Conservation (phyloP, 495 filamentous ascomycete species). For the Gamarada debralockiae region DNA sequence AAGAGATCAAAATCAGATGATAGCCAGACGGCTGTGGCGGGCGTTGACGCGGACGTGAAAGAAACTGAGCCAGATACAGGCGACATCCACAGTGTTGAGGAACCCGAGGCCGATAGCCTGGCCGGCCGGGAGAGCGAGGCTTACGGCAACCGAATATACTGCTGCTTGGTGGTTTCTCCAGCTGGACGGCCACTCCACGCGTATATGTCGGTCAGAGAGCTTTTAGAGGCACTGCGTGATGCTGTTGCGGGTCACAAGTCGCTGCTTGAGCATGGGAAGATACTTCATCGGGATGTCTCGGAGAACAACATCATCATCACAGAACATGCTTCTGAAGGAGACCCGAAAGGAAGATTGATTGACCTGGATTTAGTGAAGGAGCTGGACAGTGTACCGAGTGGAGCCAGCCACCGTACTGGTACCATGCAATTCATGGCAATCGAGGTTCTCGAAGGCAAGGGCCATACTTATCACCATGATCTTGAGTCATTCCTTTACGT, state of each 20-base stretch:
- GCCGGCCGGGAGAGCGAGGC: slow-evolving; percentile 3
- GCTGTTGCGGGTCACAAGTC: slow-evolving; percentile 26
- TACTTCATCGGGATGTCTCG: slow-evolving; percentile 38
- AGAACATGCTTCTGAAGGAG: slow-evolving; percentile 15
- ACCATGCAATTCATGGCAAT: no score
- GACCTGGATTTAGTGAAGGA: slow-evolving; percentile 29
- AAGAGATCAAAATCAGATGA: slow-evolving; percentile 7
- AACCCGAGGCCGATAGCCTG: background rate
- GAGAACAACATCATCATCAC: slow-evolving; percentile 34
- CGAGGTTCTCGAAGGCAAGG: slow-evolving; percentile 2
- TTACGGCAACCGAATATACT: no score
- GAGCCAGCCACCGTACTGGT: no score
- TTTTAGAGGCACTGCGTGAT: slow-evolving; percentile 25
- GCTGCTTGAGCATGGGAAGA: slow-evolving; percentile 29
- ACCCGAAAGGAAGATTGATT: slow-evolving; percentile 26
- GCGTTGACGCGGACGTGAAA: background rate
- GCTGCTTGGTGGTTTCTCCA: no score
- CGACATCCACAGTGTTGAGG: background rate
- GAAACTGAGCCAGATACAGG: background rate
- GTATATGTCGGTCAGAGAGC: no score
- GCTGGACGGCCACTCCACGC: no score
- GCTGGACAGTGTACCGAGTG: no score
- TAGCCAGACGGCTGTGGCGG: background rate
- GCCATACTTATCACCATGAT: background rate
- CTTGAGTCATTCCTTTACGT: no score